Evolutionary conservation across 2,329 filamentous ascomycete genomes (phyloP).

Genomic region (Phoma sp.): DNA sequence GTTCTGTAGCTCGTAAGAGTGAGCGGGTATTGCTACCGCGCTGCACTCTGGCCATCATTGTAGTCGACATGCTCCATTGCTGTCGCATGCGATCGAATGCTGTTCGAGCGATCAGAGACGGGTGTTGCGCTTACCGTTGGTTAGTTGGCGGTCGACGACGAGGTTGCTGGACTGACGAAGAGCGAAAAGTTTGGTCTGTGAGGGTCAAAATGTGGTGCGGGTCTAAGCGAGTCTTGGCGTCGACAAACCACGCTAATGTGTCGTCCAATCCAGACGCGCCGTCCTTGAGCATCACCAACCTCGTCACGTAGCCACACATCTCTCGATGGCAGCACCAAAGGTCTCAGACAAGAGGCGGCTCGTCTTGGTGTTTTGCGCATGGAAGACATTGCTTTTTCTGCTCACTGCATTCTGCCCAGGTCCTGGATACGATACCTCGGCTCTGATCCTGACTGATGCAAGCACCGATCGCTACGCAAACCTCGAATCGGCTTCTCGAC

Average conservation of each 20-base stretch:
- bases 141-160: conserved; percentile 45
- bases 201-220: conserved; percentile 24
- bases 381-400: conserved; percentile 72
- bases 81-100: conserved; percentile 42
- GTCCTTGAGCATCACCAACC: conserved; percentile 6
- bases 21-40: conserved; percentile 45
- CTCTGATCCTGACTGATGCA: conserved; percentile 56
- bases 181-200: conserved; percentile 24
- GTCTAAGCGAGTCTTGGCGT: conserved; percentile 28
- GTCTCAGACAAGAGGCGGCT: conserved; percentile 14
- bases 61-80: conserved; percentile 39
- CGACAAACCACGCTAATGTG: conserved; percentile 16
- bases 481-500: conserved; percentile 22
- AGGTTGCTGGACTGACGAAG: conserved; percentile 38
- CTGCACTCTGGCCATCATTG: conserved; percentile 49
- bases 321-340: conserved; percentile 3
- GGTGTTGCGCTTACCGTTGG: conserved; percentile 48
- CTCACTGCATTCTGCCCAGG: conserved; percentile 65
- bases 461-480: conserved; percentile 27
- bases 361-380: conserved; percentile 59
- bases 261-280: conserved; percentile 21
- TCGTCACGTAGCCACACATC: neutral
- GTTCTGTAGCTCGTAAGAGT: conserved; percentile 48
- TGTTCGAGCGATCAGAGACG: conserved; percentile 39
- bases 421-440: conserved; percentile 80